Evolutionary conservation across 192 early-diverging fungal genomes (phyloP), one percentile per base, ranked within the genome.

Genomic region (Entomortierella beljakovae): DNA sequence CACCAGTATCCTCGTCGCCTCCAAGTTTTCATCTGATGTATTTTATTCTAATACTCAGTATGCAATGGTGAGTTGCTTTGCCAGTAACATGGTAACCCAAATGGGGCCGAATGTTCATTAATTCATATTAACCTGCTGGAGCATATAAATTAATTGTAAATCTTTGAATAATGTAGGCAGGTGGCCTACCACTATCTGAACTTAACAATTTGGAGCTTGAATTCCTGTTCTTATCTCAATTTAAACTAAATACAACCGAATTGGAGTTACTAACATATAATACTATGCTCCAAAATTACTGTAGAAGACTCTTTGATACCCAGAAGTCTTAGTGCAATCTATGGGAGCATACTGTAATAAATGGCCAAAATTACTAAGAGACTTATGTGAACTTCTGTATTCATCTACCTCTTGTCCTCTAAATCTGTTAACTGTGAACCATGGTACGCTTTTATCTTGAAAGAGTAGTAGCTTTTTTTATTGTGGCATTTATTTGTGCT

Each of bases 131-230:
- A 57, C 49, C 29, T 43, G 22, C n/a, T 28, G 16, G 16, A 22
- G 11, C 33, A 23, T 38, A 25, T 43, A 1, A 28, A 23, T 26
- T 64, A 18, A 25, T 64, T 15, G 23, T 43, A 56, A 32, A 33
- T 28, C 9, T 48, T 38, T 23, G 25, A 23, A 34, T 26, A 1
- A 2, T 55, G 25, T 6, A 90, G 87, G 92, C 93, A 18, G 93
- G 93, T 38, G 93, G 93, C 3, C 80, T 94, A 23, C 88, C 92
- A 0, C 61, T 92, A 22, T 73, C 63, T 0, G 93, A 94, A 71
- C 75, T 94, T 62, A 94, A 94, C 66, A 87, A 90, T 59, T 71
- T 93, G 20, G 93, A 94, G 61, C 61, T 94, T 43, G 91, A 94
- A 82, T 86, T 94, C 42, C 68, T 94, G 35, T 92, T 93, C 49